Percentiles rank a stretch among this genome's conserved stretches.
Conservation (phyloP, 495 filamentous ascomycete genomes). For the Neurospora tetraspora region DNA sequence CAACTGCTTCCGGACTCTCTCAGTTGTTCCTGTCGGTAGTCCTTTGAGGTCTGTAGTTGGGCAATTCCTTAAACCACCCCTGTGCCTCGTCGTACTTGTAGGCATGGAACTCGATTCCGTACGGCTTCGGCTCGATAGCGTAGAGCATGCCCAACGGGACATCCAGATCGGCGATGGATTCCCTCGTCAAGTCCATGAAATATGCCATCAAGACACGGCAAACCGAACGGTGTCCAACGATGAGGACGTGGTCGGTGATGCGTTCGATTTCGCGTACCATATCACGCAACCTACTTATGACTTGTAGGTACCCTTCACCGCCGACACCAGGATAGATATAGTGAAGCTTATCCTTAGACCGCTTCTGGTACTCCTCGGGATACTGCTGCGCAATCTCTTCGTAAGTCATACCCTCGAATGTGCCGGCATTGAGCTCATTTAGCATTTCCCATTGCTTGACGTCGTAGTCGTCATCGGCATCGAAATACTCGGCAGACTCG, state of each 20-base stretch:
- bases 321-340: constrained; percentile 94
- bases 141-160: constrained; percentile 88
- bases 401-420: constrained; percentile 91
- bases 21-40: constrained; percentile 35
- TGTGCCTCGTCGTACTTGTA: constrained; percentile 71
- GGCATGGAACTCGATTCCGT: constrained; percentile 91
- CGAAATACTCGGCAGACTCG: constrained; percentile 74
- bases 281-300: constrained; percentile 89
- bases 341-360: constrained; percentile 72
- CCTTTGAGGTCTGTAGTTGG: constrained; percentile 59
- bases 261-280: constrained; percentile 96
- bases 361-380: constrained; percentile 66
- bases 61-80: constrained; percentile 74
- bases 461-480: constrained; percentile 91
- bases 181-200: constrained; percentile 80
- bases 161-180: constrained; percentile 87
- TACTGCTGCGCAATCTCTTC: constrained; percentile 67
- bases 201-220: constrained; percentile 90
- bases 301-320: constrained; percentile 91
- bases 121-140: constrained; percentile 92
- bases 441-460: constrained; percentile 98
- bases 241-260: constrained; percentile 87
- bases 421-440: constrained; percentile 87
- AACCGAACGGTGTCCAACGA: constrained; percentile 83
- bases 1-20: not conserved